Evolutionary conservation across 2,329 filamentous ascomycete genomes (phyloP).

Genomic region (Ceratocystis ficicola): DNA sequence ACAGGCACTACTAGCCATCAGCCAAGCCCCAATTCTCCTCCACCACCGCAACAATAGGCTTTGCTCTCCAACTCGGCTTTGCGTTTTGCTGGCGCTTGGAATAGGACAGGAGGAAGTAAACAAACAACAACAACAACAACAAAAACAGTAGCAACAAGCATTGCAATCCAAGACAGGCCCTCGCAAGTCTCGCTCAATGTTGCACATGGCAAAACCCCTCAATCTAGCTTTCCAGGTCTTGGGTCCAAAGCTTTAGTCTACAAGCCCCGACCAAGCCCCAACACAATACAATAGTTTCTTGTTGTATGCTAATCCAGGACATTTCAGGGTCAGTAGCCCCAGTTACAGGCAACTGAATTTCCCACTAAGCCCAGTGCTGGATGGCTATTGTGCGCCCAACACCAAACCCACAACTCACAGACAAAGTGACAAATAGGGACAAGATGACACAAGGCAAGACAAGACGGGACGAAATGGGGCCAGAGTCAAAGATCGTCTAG

Average conservation of each 20-base stretch:
- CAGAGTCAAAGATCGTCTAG: slow-evolving; percentile 4
- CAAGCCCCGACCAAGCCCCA: not conserved
- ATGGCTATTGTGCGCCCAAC: not conserved
- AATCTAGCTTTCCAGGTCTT: not conserved
- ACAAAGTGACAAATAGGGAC: not conserved
- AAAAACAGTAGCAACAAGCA: not conserved
- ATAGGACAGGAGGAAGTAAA: not conserved
- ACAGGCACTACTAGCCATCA: too few relatives aligned
- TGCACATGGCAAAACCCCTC: not conserved
- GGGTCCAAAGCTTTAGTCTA: not conserved
- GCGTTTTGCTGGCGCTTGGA: too few relatives aligned
- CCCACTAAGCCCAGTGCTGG: not conserved
- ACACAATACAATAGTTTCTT: not conserved
- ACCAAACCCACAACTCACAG: not conserved
- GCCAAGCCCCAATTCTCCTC: too few relatives aligned
- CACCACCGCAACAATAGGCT: too few relatives aligned
- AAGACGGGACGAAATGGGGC: slow-evolving; percentile 9
- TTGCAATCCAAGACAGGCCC: not conserved
- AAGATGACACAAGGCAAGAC: not conserved
- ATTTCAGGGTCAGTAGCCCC: slow-evolving; percentile 4
- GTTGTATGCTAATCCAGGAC: slow-evolving; percentile 1
- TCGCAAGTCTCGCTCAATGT: not conserved
- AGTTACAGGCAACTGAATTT: not conserved
- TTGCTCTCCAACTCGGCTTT: too few relatives aligned
- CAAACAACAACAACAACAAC: not conserved